Base-by-base conservation (phyloP, 768 basidiomycete genomes). In the Arthromyces matolae region DNA sequence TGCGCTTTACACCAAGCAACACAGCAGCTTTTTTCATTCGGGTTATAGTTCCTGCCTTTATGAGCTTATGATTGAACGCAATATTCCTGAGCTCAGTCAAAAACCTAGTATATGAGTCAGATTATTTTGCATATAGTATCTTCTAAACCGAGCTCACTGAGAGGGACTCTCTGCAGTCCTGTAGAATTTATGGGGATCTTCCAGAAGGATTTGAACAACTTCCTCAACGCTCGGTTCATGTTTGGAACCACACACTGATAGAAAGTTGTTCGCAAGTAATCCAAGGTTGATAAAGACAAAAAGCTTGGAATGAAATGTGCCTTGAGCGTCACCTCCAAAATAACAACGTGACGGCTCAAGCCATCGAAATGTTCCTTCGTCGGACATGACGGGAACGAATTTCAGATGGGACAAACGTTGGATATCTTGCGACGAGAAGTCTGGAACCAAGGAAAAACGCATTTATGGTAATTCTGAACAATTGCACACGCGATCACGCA, bases 241-340 rank as follows among this genome's bases (percentile, higher is more conserved):
- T 59, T 83, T 86, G 13, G 93, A 89, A 9, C 96, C 95, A 56
- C 91, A 91, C 3, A 88, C 84, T 44, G 76, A 79, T 36, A 99
- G 71, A 67, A 99, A 97, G 3, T 77, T 72, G 55, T 93, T 95
- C 20, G 87, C 95, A 4, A 74, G 69, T 1, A 75, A 60, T 2
- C 93, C 94, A 61, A 95, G 96, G 62, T 95, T 84, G 41, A 98
- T 81, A 57, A 93, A 96, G 27, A 80, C 76, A 60, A 97, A 96
- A 1, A 95, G 68, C 53, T 86, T 84, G 3, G 86, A 85, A 59
- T 89, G 86, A 32, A 92, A 81, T 28, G 77, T 73, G 20, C 77
- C 76, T 20, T 72, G 69, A 14, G 71, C 64, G 42, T 73, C 68
- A 23, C 73, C 70, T 3, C 76, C 78, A 47, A 93, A 76, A 60